Evolutionary conservation across 345 rosid species (phyloP), one percentile per base, ranked within the genome.

Genomic region (Reutealis trisperma): DNA sequence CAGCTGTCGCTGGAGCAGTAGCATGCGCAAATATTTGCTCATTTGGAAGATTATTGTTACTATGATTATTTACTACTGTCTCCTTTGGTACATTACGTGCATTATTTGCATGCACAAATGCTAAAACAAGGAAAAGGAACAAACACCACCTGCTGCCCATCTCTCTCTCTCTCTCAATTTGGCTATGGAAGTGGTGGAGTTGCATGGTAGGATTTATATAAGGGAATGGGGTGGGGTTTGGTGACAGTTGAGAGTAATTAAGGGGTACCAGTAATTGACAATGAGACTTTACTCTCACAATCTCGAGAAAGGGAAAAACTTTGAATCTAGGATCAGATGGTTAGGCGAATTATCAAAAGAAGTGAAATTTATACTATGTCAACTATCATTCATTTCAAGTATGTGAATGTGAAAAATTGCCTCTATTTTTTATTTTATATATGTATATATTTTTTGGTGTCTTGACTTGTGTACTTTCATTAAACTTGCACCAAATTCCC

Each of bases 161-260:
- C 4, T 32, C 59, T 63, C 67, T 64, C 77, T 49, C 65, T 59
- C n/a, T 14, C n/a, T 58, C 7, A 34, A 34, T 2, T 34, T 34
- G 37, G 37, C 37, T 34, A 34, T 34, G 25, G 14, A n/a, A 32
- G 58, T 45, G 44, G 24, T 52, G 11, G 63, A 8, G 24, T 69
- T 75, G 80, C 80, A 74, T 76, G 19, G 32, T 60, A 27, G 55
- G 66, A 69, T 76, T 85, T 90, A 83, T 91, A 89, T 73, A 84
- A 72, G 74, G 47, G 66, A 74, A 7, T 63, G 59, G 22, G 3
- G 5, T 2, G 51, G 71, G 77, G 84, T 8, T 81, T n/a, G 89
- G 75, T 77, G 77, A 80, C 84, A 45, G 95, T 82, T 89, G 89
- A 79, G 84, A 62, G 78, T 81, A 79, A 83, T 86, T 49, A 87